Evolutionary conservation across 148 eudicot genomes (phyloP).

Genomic region (Diospyros lotus): DNA sequence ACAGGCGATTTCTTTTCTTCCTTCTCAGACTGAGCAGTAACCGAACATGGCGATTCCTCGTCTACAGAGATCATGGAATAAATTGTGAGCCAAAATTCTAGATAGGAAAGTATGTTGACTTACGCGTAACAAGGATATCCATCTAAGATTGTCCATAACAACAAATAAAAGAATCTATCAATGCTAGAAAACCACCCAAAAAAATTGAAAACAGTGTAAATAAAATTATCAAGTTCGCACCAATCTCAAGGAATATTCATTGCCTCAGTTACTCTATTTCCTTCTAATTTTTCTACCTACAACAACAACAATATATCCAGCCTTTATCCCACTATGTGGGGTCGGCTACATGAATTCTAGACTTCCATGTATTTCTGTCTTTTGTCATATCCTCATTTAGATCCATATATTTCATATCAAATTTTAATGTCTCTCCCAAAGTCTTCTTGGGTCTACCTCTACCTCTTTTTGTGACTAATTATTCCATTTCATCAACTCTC

Average conservation of each 20-base stretch:
- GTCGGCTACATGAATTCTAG: no score
- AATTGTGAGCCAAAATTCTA: constrained; percentile 12
- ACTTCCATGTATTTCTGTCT: no score
- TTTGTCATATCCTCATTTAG: no score
- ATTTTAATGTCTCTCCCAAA: no score
- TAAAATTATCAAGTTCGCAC: not conserved
- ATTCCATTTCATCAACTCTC: no score
- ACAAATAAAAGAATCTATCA: not conserved
- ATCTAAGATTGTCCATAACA: not conserved
- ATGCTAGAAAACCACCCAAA: no score
- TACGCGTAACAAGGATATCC: not conserved
- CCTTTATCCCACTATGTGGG: no score
- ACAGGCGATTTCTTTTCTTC: constrained; percentile 52
- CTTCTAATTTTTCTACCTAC: not conserved
- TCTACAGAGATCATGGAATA: constrained; percentile 35
- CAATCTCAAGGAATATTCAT: not conserved
- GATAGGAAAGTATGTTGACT: not conserved
- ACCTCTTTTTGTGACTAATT: no score
- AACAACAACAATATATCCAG: no score
- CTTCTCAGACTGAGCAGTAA: constrained; percentile 32
- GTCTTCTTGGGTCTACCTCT: no score
- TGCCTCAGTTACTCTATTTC: not conserved
- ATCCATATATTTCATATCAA: no score
- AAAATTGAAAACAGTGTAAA: no score
- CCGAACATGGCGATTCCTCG: constrained; percentile 43